Base-by-base conservation (phyloP, 352 stramenopile genomes). In the Pelagophyceae sp. region DNA sequence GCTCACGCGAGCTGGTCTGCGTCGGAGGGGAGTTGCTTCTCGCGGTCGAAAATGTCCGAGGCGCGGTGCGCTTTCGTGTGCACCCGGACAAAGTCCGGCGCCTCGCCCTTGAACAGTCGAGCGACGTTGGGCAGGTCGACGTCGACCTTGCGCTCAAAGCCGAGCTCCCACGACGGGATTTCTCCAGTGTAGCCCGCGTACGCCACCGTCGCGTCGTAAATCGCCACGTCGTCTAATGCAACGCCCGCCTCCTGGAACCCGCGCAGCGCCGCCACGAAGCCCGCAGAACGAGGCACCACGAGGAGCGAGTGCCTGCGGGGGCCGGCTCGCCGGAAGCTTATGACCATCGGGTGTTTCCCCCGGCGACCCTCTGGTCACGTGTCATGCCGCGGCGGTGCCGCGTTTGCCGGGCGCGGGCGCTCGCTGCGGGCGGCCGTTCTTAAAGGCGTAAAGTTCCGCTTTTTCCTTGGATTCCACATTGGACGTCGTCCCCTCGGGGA, bases 131-230 rank as follows among this genome's bases (percentile, higher is more conserved):
- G 67, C 11, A 74, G 38, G 0, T 51, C 33, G 11, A 27, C 15
- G 38, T 74, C 67, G 35, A 33, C 15, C 15, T 51, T 11, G 23
- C 67, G 67, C 67, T 50, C 67, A 31, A 74, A 74, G 67, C 67
- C 67, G 35, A 60, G 31, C 35, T 51, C 33, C 67, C 67, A 74
- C 17, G 35, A 6, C 0, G 67, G 67, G 17, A 74, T 31, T 27
- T 74, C 67, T 2, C 67, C 67, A 0, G 17, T 11, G 67, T 74
- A 74, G 35, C 67, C 67, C 33, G 67, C 67, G 67, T 74, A 74
- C 17, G 67, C 67, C 15, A 74, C 31, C 35, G 67, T 74, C 38
- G 38, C 11, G 67, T 74, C 67, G 67, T 74, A 74, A 31, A 74
- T 31, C 11, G 35, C 11, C 20, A 74, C 29, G 38, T 74, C 67